Evolutionary conservation across 1,139 yeast species (phyloP).

Genomic region (Lodderomyces theae): DNA sequence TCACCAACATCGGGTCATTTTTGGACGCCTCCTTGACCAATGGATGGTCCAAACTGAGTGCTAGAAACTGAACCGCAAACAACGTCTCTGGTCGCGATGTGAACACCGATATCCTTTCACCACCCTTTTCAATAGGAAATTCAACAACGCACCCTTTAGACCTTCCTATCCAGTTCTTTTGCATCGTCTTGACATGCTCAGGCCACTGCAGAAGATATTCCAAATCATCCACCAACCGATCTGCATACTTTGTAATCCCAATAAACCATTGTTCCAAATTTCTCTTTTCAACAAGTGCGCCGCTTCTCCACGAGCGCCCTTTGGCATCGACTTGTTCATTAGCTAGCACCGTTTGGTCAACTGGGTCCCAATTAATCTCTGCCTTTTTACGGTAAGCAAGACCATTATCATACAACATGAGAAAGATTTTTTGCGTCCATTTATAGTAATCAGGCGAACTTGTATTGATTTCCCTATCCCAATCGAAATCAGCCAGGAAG

Average conservation of each 20-base stretch:
- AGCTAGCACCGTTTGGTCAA: constrained; percentile 90
- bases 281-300: constrained; percentile 85
- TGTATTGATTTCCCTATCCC: constrained; percentile 90
- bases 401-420: constrained; percentile 68
- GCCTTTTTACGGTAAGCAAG: constrained; percentile 84
- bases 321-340: constrained; percentile 93
- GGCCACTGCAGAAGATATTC: constrained; percentile 74
- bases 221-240: constrained; percentile 62
- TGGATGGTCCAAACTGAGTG: constrained; percentile 72
- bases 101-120: constrained; percentile 48
- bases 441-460: constrained; percentile 85
- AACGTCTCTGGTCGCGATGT: constrained; percentile 92
- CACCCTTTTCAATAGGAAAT: constrained; percentile 32
- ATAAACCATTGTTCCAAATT: constrained; percentile 89
- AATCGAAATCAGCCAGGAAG: constrained; percentile 87
- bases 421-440: constrained; percentile 86
- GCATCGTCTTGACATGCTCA: constrained; percentile 83
- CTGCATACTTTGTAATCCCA: constrained; percentile 80
- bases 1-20: constrained; percentile 36
- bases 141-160: constrained; percentile 74
- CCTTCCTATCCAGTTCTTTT: constrained; percentile 88
- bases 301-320: constrained; percentile 95
- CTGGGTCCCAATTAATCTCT: constrained; percentile 96
- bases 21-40: constrained; percentile 40
- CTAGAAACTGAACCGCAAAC: constrained; percentile 77